phyloP scores from a whole-genome alignment of 352 stramenopile genomes.

The Vaucheria bursata region DNA sequence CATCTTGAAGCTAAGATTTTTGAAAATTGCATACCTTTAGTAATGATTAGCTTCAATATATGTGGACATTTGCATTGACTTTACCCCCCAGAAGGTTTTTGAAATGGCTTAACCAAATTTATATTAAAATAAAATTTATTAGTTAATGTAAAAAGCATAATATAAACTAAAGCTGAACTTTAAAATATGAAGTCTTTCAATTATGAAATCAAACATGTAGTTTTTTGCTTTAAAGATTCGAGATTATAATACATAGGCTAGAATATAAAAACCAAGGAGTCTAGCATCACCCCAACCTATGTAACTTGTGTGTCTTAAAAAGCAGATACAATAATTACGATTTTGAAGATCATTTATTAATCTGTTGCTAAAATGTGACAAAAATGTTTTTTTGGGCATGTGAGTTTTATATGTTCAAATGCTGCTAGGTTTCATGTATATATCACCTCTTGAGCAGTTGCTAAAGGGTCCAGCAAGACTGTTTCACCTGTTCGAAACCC shows the following conservation, averaged over 20 bases:
- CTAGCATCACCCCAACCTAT: too few relatives aligned
- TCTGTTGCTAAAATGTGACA: background rate
- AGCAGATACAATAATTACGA: background rate
- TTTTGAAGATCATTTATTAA: background rate
- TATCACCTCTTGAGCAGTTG: slow-evolving; percentile 4
- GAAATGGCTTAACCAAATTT: too few relatives aligned
- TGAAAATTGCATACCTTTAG: background rate
- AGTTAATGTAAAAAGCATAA: too few relatives aligned
- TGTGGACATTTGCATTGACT: background rate
- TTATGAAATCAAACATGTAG: too few relatives aligned
- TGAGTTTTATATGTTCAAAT: background rate
- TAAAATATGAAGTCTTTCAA: too few relatives aligned
- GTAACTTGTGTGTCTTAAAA: background rate
- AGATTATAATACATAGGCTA: background rate
- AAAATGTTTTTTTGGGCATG: background rate
- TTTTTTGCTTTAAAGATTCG: background rate
- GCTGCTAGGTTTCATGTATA: background rate
- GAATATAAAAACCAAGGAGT: background rate
- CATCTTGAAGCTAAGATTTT: slow-evolving; percentile 55
- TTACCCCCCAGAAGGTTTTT: background rate
- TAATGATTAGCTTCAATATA: background rate
- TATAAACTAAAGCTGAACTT: too few relatives aligned
- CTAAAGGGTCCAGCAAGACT: slow-evolving; percentile 54
- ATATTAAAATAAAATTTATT: too few relatives aligned
- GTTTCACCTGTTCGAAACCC: slow-evolving; percentile 57